Conservation (phyloP, 2,329 filamentous ascomycete genomes). For the Colletotrichum navitas region DNA sequence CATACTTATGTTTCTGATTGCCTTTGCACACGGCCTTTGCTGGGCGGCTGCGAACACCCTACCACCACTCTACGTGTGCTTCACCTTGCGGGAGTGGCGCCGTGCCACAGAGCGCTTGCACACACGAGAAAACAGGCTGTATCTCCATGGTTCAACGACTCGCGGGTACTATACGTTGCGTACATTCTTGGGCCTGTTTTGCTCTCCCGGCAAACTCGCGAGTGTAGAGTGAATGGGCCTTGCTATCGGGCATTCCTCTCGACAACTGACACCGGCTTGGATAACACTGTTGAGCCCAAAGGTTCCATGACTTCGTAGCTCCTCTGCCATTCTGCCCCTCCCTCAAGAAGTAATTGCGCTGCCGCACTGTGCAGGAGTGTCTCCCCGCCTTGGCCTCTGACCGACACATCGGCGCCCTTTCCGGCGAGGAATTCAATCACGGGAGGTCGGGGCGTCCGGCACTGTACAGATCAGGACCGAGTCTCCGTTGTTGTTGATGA, state of each 20-base stretch:
- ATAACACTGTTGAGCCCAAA: background rate
- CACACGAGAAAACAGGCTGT: background rate
- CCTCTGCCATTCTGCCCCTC: background rate
- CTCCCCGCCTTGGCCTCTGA: no score
- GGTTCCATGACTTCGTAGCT: background rate
- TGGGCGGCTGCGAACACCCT: background rate
- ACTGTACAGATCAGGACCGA: no score
- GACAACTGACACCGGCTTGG: background rate
- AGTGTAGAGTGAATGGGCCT: background rate
- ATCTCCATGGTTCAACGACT: background rate
- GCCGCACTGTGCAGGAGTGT: background rate
- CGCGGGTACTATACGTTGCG: background rate
- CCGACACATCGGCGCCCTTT: no score
- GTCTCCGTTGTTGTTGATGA: background rate
- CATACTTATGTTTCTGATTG: background rate
- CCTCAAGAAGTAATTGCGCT: background rate
- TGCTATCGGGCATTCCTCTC: background rate
- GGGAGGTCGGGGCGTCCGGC: no score
- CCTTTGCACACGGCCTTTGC: background rate
- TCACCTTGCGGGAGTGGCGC: background rate
- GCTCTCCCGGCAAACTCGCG: background rate
- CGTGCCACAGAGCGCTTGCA: background rate
- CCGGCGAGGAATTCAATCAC: no score
- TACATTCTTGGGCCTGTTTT: background rate
- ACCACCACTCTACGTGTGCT: background rate